Conservation (phyloP, 1,284 basidiomycete genomes). For the Volvariella surrecta region DNA sequence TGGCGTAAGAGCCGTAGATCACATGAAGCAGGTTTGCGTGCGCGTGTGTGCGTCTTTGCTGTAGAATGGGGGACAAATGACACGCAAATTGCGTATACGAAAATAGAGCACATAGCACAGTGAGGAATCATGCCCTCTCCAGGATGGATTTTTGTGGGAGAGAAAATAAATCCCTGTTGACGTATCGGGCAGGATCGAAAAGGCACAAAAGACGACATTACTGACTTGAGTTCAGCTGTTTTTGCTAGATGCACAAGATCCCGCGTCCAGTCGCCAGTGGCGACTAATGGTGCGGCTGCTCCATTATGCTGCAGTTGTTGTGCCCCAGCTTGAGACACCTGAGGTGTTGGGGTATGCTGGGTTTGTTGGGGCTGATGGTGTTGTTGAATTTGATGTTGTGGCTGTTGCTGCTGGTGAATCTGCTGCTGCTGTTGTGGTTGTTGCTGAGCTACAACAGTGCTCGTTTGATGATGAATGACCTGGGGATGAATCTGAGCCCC, state of each 20-base stretch:
- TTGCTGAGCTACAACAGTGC: slow-evolving; percentile 6
- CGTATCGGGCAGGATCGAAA: slow-evolving; percentile 7
- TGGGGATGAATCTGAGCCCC: slow-evolving; percentile 11
- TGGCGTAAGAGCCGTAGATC: no score
- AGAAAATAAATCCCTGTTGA: no score
- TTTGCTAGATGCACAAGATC: slow-evolving; percentile 75
- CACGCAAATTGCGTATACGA: no score
- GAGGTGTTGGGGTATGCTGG: neutral
- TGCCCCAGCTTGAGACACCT: neutral
- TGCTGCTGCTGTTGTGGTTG: slow-evolving; percentile 12
- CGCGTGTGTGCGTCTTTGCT: neutral
- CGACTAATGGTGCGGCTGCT: slow-evolving; percentile 41
- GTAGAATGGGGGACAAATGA: neutral
- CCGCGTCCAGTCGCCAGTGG: slow-evolving; percentile 76
- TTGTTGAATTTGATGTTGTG: neutral
- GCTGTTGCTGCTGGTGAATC: no score
- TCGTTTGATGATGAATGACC: slow-evolving; percentile 12
- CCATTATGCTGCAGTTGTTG: slow-evolving; percentile 5
- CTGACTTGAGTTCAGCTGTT: slow-evolving; percentile 75
- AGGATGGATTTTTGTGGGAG: no score
- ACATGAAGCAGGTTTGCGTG: neutral
- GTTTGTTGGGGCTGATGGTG: no score
- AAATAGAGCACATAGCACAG: no score
- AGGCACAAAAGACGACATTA: slow-evolving; percentile 8
- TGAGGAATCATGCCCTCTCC: no score